These are phyloP conservation scores for Euphorbia corollata DNA, from an alignment of 441 rosid species.

Conservation along the genomic window DNA sequence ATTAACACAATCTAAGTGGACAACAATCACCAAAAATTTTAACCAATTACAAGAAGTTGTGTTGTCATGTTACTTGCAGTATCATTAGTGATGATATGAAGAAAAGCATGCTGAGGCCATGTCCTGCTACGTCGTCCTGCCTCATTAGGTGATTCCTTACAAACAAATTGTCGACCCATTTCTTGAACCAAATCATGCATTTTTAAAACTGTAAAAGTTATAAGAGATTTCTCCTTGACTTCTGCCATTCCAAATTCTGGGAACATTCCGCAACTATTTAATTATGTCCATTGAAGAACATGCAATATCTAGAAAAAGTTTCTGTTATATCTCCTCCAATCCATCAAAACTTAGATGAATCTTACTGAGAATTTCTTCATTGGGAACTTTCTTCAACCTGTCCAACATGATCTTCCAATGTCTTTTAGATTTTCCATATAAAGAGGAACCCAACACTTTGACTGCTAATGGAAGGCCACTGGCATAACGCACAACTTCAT, in stretches of 20 bases:
- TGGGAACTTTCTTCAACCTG: too few species aligned
- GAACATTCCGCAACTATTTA: not conserved
- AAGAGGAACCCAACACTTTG: too few species aligned
- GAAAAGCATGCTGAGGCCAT: not conserved
- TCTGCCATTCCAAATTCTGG: not conserved
- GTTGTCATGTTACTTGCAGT: not conserved
- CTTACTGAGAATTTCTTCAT: not conserved
- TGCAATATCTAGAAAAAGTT: not conserved
- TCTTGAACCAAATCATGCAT: constrained; percentile 7
- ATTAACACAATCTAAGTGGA: not conserved
- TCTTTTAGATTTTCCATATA: too few species aligned
- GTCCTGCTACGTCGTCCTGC: not conserved
- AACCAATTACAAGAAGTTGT: too few species aligned
- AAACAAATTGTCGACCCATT: not conserved
- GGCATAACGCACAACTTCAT: too few species aligned
- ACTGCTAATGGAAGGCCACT: too few species aligned
- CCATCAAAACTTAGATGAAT: not conserved
- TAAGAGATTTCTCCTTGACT: not conserved
- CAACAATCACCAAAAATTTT: not conserved
- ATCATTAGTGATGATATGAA: not conserved
- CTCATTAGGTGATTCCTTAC: not conserved
- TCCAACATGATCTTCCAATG: too few species aligned
- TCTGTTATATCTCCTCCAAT: not conserved
- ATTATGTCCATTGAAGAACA: not conserved
- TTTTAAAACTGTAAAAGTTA: not conserved